Percentiles rank a stretch among this genome's conserved stretches.
phyloP scores from a whole-genome alignment of 306 rosid genomes.

The Corylus americana region DNA sequence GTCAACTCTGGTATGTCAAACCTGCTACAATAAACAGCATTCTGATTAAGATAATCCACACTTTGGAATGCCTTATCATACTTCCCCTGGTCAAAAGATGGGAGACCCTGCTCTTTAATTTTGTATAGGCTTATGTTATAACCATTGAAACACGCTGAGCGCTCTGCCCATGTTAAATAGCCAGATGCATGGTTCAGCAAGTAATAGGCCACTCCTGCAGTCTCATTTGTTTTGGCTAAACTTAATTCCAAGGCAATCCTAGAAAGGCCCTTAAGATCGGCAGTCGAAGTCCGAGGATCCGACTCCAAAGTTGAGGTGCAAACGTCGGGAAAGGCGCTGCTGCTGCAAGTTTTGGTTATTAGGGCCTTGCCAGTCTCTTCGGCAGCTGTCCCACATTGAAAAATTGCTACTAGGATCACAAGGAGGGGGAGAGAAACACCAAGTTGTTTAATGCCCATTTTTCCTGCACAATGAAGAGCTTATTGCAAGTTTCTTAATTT shows the following conservation, averaged over 20 bases:
- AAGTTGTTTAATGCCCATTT: background rate
- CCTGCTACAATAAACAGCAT: background rate
- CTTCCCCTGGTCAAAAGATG: background rate
- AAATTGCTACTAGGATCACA: no score
- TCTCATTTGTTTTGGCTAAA: no score
- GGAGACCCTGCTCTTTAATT: background rate
- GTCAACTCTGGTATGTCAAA: no score
- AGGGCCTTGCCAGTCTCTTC: background rate
- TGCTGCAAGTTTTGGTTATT: background rate
- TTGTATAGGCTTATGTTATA: background rate
- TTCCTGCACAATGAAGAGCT: background rate
- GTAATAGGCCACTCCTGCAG: background rate
- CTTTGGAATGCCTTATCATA: background rate
- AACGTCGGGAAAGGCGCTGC: background rate
- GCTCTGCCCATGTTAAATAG: background rate
- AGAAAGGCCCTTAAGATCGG: background rate
- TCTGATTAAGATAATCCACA: background rate
- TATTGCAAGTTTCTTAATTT: no score
- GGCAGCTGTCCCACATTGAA: background rate
- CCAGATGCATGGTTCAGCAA: background rate
- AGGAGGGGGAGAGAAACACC: background rate
- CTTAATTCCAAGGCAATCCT: background rate
- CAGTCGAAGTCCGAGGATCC: background rate
- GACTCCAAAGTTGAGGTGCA: background rate
- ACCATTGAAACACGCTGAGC: background rate